Base-by-base conservation (phyloP, 176 grass and related monocot species). In the Pharus latifolius region DNA sequence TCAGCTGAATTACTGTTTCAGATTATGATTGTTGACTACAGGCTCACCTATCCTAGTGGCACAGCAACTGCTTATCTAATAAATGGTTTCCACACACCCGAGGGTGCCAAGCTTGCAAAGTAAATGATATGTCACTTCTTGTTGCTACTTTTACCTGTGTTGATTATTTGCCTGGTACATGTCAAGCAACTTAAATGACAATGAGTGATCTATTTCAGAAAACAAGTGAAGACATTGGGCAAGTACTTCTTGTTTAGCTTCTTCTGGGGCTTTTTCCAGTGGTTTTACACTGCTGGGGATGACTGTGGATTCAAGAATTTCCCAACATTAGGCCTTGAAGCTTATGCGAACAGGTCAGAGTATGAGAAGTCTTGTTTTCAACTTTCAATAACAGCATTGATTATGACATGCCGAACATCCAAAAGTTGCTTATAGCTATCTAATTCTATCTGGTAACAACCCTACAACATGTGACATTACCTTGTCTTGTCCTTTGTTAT, bases 1-100 rank as follows among this genome's bases (percentile, higher is more conserved):
- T 37, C 16, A 32, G 4, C 41, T 52, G 18, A 65, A 49, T 28
- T 81, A 25, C 15, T 43, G 16, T 70, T 72, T 75, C 84, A 96
- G 91, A 96, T 96, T 67, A 96, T 96, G 87, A 96, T 96, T 75
- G 78, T 93, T 26, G 94, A 88, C 63, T 92, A 88, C 84, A 92
- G 62, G 58, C 59, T 92, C 27, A 92, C 74, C 18, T 88, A 87
- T 82, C 89, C 84, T 56, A 88, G 84, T 65, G 89, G 84, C 60
- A 92, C 89, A 22, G 84, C 89, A 38, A 92, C 84, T 32, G 89
- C 89, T 54, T 75, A 88, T 67, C 84, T 88, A 15, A 92, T 92
- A 49, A 92, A 88, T 60, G 74, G 84, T 45, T 88, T 92, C 68
- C 89, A 92, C 52, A 92, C 84, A 46, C 81, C 77, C 42, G 76